These are phyloP conservation scores for Ambrosia artemisiifolia DNA, from an alignment of 129 eudicot genomes.

Conservation along the genomic window DNA sequence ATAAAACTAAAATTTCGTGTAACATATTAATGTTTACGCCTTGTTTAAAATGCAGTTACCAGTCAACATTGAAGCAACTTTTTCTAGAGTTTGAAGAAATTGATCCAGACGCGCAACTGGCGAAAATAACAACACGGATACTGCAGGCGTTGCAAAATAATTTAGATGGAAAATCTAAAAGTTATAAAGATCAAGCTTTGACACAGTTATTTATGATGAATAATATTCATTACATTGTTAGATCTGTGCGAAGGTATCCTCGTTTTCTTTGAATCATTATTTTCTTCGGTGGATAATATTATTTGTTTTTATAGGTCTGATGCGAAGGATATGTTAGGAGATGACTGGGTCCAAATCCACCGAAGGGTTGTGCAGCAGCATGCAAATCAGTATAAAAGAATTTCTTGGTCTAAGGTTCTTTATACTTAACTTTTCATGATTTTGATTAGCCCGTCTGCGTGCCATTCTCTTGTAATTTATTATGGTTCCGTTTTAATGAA, in stretches of 20 bases:
- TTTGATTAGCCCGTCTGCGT: too few species aligned
- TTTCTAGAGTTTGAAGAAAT: constrained; percentile 51
- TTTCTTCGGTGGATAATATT: background rate
- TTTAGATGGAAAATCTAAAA: constrained; percentile 87
- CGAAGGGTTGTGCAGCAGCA: constrained; percentile 91
- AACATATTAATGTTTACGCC: background rate
- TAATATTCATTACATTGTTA: constrained; percentile 82
- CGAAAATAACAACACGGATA: constrained; percentile 59
- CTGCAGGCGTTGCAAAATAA: constrained; percentile 83
- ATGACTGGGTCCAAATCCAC: constrained; percentile 96
- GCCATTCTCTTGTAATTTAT: too few species aligned
- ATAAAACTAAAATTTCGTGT: background rate
- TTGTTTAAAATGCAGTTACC: constrained; percentile 51
- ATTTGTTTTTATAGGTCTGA: constrained; percentile 54
- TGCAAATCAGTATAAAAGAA: constrained; percentile 91
- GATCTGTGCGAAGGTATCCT: constrained; percentile 84
- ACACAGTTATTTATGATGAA: constrained; percentile 92
- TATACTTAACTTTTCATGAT: background rate
- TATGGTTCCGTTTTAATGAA: too few species aligned
- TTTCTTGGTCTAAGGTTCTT: constrained; percentile 89
- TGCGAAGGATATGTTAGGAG: constrained; percentile 85
- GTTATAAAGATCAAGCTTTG: constrained; percentile 81
- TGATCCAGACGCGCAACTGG: constrained; percentile 60
- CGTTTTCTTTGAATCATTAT: background rate
- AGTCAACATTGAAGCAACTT: constrained; percentile 74